phyloP scores from a whole-genome alignment of 768 basidiomycete species.

The Lyophyllum decastes region DNA sequence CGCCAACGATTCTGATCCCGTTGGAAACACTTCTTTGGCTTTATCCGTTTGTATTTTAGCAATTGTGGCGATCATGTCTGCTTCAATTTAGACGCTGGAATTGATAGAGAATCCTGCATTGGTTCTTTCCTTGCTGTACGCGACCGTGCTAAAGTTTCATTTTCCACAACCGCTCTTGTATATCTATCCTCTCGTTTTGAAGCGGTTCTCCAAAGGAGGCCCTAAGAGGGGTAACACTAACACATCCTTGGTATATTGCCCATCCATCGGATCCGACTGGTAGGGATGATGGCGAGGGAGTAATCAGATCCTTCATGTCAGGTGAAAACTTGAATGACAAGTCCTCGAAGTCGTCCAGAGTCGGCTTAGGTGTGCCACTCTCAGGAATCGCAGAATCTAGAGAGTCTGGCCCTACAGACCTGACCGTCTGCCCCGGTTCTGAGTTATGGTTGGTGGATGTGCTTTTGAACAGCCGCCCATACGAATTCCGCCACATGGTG shows the following conservation, averaged over 20 bases:
- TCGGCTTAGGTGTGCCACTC: not conserved
- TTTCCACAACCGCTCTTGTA: slow-evolving; percentile 52
- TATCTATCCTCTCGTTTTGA: slow-evolving; percentile 22
- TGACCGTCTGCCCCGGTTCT: slow-evolving; percentile 24
- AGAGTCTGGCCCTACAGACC: slow-evolving; percentile 47
- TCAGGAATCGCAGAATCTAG: slow-evolving; percentile 15
- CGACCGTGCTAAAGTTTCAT: slow-evolving; percentile 49
- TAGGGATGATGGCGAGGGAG: slow-evolving; percentile 55
- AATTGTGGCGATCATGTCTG: not conserved
- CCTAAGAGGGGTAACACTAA: slow-evolving; percentile 77
- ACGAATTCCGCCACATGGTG: slow-evolving; percentile 81
- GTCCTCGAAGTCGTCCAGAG: slow-evolving; percentile 23
- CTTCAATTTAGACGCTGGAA: not conserved
- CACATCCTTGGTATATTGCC: slow-evolving; percentile 71
- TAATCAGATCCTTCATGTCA: slow-evolving; percentile 68
- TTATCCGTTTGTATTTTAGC: not conserved
- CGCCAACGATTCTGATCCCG: slow-evolving; percentile 15
- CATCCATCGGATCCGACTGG: slow-evolving; percentile 82
- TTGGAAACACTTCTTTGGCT: not conserved
- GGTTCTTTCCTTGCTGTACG: not conserved
- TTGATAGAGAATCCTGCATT: not conserved
- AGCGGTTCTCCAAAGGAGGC: slow-evolving; percentile 73
- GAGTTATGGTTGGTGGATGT: slow-evolving; percentile 24
- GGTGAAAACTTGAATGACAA: slow-evolving; percentile 76
- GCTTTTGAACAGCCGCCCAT: slow-evolving; percentile 76